A percentile compares a stretch with the other conserved stretches of the same genome.
Conservation (phyloP, 1,284 basidiomycete genomes). For the Chiua sp. region DNA sequence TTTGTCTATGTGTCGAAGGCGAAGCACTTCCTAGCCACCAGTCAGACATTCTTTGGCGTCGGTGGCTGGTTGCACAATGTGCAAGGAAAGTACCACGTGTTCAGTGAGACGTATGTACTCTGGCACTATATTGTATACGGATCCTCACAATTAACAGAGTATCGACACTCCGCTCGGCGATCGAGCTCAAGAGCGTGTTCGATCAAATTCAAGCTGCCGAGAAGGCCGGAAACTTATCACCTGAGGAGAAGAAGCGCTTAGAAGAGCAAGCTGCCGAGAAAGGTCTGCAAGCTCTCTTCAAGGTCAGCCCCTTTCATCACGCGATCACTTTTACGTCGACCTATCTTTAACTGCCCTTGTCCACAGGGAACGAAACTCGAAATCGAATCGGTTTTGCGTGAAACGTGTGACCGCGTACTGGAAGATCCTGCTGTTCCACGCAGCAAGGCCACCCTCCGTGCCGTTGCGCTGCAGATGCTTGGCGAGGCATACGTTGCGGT, state of each 20-base stretch:
- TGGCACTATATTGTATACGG: conserved; percentile 1
- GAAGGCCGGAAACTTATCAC: conserved; percentile 81
- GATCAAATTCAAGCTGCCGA: conserved; percentile 95
- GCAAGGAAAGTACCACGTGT: conserved; percentile 92
- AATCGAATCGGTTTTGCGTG: conserved; percentile 92
- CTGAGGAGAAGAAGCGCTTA: conserved; percentile 88
- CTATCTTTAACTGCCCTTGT: background rate
- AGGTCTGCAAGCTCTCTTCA: conserved; percentile 92
- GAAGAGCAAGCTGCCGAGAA: conserved; percentile 99
- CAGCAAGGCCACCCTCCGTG: conserved; percentile 75
- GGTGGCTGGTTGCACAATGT: conserved; percentile 96
- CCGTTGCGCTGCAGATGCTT: conserved; percentile 83
- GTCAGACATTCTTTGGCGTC: conserved; percentile 79
- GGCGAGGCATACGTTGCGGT: conserved; percentile 78
- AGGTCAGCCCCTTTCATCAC: conserved; percentile 49
- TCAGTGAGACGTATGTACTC: conserved; percentile 84
- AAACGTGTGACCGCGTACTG: conserved; percentile 91
- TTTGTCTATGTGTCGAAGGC: conserved; percentile 89
- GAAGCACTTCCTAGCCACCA: conserved; percentile 81
- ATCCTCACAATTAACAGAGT: conserved; percentile 57
- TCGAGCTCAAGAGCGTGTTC: conserved; percentile 95
- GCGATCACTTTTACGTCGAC: background rate
- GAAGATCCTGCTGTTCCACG: conserved; percentile 57
- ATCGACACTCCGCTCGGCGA: conserved; percentile 85
- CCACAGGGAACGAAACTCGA: conserved; percentile 91